Conservation (phyloP, 441 rosid species). For the Corymbia citriodora region DNA sequence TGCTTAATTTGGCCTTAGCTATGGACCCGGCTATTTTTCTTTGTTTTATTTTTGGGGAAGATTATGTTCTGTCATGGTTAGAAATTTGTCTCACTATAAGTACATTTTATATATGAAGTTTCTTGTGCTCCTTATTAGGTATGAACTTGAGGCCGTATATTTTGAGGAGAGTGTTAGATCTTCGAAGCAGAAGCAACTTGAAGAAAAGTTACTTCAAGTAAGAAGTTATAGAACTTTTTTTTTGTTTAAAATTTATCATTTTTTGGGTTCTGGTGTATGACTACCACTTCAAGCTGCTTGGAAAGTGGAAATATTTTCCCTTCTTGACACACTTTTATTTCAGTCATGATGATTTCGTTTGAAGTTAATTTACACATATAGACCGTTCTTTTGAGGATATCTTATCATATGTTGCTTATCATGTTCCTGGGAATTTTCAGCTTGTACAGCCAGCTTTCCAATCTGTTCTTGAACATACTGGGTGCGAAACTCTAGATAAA, state of each 20-base stretch:
- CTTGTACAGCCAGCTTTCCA: conserved; percentile 16
- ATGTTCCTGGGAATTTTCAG: conserved; percentile 9
- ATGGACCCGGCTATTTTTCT: not conserved
- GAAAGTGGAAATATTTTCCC: not conserved
- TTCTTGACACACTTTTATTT: not conserved
- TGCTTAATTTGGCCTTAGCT: not conserved
- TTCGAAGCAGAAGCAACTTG: conserved; percentile 44
- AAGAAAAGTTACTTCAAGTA: conserved; percentile 10
- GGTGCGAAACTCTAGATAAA: conserved; percentile 6
- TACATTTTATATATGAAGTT: not conserved
- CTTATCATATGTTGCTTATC: not conserved
- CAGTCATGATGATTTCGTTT: not conserved
- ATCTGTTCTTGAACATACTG: conserved; percentile 8
- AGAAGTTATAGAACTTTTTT: not conserved
- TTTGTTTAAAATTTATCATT: not conserved
- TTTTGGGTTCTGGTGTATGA: rapidly evolving
- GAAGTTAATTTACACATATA: not conserved
- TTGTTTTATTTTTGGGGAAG: not conserved
- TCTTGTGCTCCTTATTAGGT: conserved; percentile 29
- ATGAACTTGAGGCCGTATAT: conserved; percentile 62
- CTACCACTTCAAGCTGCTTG: not conserved
- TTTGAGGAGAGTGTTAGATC: conserved; percentile 76
- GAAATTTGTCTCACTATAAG: not conserved
- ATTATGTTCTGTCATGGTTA: not conserved
- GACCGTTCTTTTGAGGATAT: not conserved